Evolutionary conservation across 176 grass and related monocot genomes (phyloP), one percentile per base, ranked within the genome.

Genomic region (Saccharum spontaneum): DNA sequence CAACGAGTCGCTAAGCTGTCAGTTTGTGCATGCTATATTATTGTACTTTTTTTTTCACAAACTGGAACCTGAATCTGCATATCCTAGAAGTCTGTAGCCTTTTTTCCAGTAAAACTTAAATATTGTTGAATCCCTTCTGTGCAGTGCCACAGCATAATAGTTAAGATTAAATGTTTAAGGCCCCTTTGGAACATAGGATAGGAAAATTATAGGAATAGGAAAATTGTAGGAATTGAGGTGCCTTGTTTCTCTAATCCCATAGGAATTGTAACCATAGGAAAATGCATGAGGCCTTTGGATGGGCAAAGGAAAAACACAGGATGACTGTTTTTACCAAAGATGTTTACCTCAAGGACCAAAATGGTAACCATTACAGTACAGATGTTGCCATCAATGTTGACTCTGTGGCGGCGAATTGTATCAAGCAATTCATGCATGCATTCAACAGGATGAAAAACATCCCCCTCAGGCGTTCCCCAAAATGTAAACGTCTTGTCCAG

Each of bases 341-440:
- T 43, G 20, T 69, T 86, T 95, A 98, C 96, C 96, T 98, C 91
- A 10, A 98, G 81, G 85, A 98, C 96, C 86, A 98, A 87, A 87
- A 94, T 98, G 13, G 96, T 98, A 75, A 98, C 93, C 83, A 98
- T 79, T 64, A 98, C 96, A 39, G 91, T 98, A 82, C 93, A 98
- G 74, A 98, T 92, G 79, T 98, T 95, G 63, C 93, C 96, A 89
- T 98, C 93, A 75, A 98, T 88, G 83, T 95, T 98, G 33, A 98
- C 96, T 89, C 84, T 95, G 77, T 98, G 89, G 60, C 83, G 96
- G 61, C 89, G 87, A 83, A 98, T 86, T 69, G 88, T 92, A 59
- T 98, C 93, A 38, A 98, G 89, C 87, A 98, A 92, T 59, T 98
- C 79, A 67, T 95, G 90, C 92, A 98, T 98, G 91, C 95, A 98